Evolutionary conservation across 441 rosid genomes (phyloP).

Genomic region (Melastoma candidum): DNA sequence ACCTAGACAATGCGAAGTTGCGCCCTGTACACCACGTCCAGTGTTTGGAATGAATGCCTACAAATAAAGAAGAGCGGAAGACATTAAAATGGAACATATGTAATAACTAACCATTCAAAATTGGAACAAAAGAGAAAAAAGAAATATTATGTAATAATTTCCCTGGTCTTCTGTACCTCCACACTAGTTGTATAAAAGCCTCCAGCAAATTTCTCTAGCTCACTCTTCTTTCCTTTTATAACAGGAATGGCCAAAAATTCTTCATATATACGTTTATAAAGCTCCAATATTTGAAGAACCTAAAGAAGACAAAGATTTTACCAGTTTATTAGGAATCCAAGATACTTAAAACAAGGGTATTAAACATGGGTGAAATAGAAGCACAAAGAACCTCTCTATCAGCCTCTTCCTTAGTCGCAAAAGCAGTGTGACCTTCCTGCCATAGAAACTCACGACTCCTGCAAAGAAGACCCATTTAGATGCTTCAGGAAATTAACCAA

Average conservation of each 20-base stretch:
- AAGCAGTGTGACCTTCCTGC: constrained; percentile 99
- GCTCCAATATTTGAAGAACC: constrained; percentile 93
- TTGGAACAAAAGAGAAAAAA: background rate
- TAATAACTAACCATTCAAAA: background rate
- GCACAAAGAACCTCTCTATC: constrained; percentile 61
- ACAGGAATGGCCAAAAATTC: constrained; percentile 91
- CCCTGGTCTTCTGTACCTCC: constrained; percentile 40
- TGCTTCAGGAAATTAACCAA: background rate
- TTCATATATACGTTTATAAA: constrained; percentile 80
- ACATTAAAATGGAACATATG: background rate
- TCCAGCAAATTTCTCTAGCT: constrained; percentile 96
- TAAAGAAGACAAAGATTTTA: constrained; percentile 18
- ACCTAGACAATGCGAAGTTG: constrained; percentile 94
- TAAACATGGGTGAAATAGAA: background rate
- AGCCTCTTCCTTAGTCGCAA: constrained; percentile 85
- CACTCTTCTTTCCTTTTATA: constrained; percentile 91
- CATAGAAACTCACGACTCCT: constrained; percentile 99
- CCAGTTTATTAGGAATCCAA: constrained; percentile 1
- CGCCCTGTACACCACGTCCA: constrained; percentile 98
- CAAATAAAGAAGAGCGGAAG: constrained; percentile 8
- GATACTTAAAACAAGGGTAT: background rate
- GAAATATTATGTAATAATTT: background rate
- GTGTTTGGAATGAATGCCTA: constrained; percentile 97
- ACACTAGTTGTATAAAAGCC: constrained; percentile 96
- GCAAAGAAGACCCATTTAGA: constrained; percentile 15